Percentiles rank a stretch among this genome's conserved stretches.
Conservation (phyloP, 495 filamentous ascomycete species). For the Opeltia flavorubescens region DNA sequence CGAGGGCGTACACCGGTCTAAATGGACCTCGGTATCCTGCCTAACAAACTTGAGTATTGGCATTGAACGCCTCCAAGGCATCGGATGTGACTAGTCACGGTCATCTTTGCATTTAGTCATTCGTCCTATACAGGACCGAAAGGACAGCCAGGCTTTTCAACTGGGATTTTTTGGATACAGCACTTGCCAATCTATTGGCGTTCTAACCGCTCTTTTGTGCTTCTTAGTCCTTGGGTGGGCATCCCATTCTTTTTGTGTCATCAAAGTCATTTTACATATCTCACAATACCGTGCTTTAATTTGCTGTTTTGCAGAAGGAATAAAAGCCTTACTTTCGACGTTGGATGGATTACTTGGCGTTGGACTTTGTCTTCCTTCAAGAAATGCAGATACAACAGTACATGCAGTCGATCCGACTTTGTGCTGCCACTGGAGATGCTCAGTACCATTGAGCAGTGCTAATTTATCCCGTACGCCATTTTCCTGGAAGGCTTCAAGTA, state of each 20-base stretch:
- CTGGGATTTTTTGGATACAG: constrained; percentile 6
- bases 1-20: too few species aligned
- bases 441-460: constrained; percentile 63
- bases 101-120: not conserved
- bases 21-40: too few species aligned
- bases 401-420: constrained; percentile 51
- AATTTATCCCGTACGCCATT: constrained; percentile 37
- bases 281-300: constrained; percentile 49
- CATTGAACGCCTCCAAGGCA: too few species aligned
- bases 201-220: constrained; percentile 36
- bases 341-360: constrained; percentile 47
- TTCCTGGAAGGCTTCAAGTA: constrained; percentile 48
- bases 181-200: constrained; percentile 6
- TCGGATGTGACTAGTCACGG: too few species aligned
- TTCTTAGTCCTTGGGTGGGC: constrained; percentile 53
- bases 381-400: constrained; percentile 43
- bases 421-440: constrained; percentile 39
- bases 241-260: constrained; percentile 61
- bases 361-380: constrained; percentile 40
- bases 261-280: constrained; percentile 51
- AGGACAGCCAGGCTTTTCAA: not conserved
- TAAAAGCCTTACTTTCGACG: constrained; percentile 38
- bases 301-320: constrained; percentile 26
- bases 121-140: not conserved
- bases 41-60: too few species aligned